Percentiles rank a stretch among this genome's conserved stretches.
Conservation (phyloP, 1,139 yeast genomes). For the Eremothecium coryli region DNA sequence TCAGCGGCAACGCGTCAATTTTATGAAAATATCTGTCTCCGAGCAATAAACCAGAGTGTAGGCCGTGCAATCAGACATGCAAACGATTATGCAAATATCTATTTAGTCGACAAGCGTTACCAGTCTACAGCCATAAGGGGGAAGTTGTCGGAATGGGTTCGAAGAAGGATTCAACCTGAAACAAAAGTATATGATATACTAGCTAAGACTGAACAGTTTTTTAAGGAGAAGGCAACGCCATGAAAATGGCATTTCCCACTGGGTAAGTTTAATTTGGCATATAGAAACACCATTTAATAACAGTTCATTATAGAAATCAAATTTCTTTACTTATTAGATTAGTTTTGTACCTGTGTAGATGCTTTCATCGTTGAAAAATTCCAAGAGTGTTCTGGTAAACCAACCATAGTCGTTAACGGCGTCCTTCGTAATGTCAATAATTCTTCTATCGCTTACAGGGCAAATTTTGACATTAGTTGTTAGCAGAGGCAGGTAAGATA, state of each 20-base stretch:
- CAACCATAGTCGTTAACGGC: constrained; percentile 27
- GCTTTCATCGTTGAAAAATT: constrained; percentile 21
- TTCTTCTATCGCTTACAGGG: constrained; percentile 30
- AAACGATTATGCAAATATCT: constrained; percentile 70
- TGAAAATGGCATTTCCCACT: background rate
- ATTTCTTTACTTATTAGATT: constrained; percentile 4
- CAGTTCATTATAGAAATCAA: too few species aligned
- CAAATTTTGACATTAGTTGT: constrained; percentile 31
- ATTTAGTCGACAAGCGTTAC: constrained; percentile 62
- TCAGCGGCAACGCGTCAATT: constrained; percentile 34
- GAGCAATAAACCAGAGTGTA: constrained; percentile 85
- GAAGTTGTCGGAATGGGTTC: constrained; percentile 76
- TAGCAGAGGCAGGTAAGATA: constrained; percentile 32
- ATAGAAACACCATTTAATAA: constrained; percentile 1
- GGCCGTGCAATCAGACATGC: constrained; percentile 88
- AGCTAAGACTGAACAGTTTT: constrained; percentile 17
- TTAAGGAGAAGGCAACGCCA: too few species aligned
- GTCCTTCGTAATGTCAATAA: constrained; percentile 30
- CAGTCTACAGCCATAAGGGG: constrained; percentile 38
- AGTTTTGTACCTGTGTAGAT: constrained; percentile 25
- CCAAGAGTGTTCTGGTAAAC: constrained; percentile 27
- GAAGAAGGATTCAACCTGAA: constrained; percentile 33
- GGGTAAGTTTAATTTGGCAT: background rate
- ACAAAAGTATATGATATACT: constrained; percentile 15
- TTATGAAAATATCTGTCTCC: constrained; percentile 83